These are phyloP conservation scores for Ustilago sp. DNA, from an alignment of 1,284 basidiomycete species.

Conservation along the genomic window DNA sequence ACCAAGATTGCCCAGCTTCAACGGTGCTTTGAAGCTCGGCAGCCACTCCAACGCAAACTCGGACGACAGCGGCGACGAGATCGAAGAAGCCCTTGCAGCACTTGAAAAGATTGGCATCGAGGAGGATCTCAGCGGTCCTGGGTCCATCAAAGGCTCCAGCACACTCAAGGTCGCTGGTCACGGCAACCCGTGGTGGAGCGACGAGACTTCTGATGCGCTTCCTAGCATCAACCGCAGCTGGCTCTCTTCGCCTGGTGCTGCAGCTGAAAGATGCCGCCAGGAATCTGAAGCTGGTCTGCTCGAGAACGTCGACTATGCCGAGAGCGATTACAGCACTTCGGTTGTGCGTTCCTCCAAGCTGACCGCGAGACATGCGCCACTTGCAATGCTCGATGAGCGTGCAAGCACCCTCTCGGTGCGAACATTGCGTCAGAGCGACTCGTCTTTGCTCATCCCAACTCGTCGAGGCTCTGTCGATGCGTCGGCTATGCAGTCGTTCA, in stretches of 20 bases:
- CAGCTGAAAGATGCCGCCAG: slow-evolving; percentile 36
- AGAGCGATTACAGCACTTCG: slow-evolving; percentile 63
- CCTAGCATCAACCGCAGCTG: slow-evolving; percentile 59
- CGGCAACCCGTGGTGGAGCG: slow-evolving; percentile 66
- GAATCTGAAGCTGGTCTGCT: slow-evolving; percentile 47
- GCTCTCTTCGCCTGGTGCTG: slow-evolving; percentile 50
- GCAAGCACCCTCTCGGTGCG: slow-evolving; percentile 48
- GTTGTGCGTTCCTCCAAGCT: slow-evolving; percentile 60
- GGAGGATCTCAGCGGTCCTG: slow-evolving; percentile 30
- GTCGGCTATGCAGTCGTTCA: slow-evolving; percentile 46
- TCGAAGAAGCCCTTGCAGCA: slow-evolving; percentile 62
- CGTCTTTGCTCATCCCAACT: slow-evolving; percentile 42
- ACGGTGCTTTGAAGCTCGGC: slow-evolving; percentile 77
- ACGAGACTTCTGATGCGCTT: slow-evolving; percentile 45
- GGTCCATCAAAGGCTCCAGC: slow-evolving; percentile 45
- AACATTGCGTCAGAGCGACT: slow-evolving; percentile 40
- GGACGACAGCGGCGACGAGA: slow-evolving; percentile 59
- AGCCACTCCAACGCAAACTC: slow-evolving; percentile 53
- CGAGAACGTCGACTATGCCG: slow-evolving; percentile 44
- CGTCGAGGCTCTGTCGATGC: slow-evolving; percentile 42
- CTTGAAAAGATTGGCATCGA: slow-evolving; percentile 60
- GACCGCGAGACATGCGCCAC: slow-evolving; percentile 42
- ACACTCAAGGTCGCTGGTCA: slow-evolving; percentile 64
- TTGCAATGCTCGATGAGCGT: slow-evolving; percentile 48
- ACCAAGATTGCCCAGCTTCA: slow-evolving; percentile 86